phyloP scores from a whole-genome alignment of 805 yeast genomes.

The Barnettozyma salicaria region DNA sequence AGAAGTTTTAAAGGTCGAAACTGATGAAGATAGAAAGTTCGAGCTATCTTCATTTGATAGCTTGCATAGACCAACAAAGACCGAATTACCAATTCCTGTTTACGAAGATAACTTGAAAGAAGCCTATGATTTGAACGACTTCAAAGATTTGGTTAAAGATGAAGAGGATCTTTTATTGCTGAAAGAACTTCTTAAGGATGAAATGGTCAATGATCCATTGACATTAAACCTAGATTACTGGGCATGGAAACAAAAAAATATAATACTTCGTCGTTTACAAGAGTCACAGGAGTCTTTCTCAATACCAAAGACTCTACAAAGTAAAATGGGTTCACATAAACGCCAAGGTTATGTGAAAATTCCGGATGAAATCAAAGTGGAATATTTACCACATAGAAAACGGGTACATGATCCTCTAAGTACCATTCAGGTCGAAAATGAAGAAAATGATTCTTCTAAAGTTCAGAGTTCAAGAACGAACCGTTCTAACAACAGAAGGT shows the following conservation, averaged over 20 bases:
- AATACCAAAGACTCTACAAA: slow-evolving; percentile 29
- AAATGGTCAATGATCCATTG: slow-evolving; percentile 1
- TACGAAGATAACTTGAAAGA: slow-evolving; percentile 35
- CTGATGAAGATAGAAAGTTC: slow-evolving; percentile 13
- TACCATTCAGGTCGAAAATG: slow-evolving; percentile 60
- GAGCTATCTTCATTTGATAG: slow-evolving; percentile 26
- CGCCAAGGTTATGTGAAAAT: slow-evolving; percentile 72
- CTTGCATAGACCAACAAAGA: slow-evolving; percentile 43
- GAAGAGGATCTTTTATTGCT: slow-evolving; percentile 64
- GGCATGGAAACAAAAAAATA: slow-evolving; percentile 57
- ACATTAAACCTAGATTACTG: slow-evolving; percentile 39
- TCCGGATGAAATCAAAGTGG: slow-evolving; percentile 64
- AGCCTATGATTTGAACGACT: slow-evolving; percentile 37
- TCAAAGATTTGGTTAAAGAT: slow-evolving; percentile 58
- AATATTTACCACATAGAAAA: slow-evolving; percentile 78
- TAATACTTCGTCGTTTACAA: slow-evolving; percentile 11
- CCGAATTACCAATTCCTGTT: slow-evolving; percentile 49
- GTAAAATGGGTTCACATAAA: slow-evolving; percentile 54
- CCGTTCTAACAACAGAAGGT: slow-evolving; percentile 80
- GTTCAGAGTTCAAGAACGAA: slow-evolving; percentile 75
- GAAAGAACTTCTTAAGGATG: slow-evolving; percentile 34
- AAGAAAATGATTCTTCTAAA: slow-evolving; percentile 39
- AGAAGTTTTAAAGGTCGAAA: not conserved
- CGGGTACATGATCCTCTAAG: slow-evolving; percentile 61
- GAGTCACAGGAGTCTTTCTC: slow-evolving; percentile 22